Conservation (phyloP, 2,329 filamentous ascomycete species). For the Aspergillus puulaauensis region DNA sequence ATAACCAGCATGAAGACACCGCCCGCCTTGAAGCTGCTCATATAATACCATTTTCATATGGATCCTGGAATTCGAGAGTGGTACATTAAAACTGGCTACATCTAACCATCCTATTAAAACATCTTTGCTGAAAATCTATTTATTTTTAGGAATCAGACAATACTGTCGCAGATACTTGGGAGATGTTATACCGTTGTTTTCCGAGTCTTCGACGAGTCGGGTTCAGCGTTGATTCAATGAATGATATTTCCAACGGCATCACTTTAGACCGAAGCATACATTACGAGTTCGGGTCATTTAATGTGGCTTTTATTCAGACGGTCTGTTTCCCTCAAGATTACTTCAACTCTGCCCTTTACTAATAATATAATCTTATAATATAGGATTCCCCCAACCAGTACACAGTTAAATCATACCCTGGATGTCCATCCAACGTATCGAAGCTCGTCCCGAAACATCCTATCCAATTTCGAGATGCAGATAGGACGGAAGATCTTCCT, state of each 20-base stretch:
- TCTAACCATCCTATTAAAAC: too few relatives aligned
- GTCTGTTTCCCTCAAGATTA: not conserved
- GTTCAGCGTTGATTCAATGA: not conserved
- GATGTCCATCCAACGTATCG: not conserved
- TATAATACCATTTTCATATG: constrained; percentile 6
- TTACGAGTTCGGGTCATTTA: not conserved
- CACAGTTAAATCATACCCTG: not conserved
- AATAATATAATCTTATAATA: not conserved
- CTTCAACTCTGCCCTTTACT: not conserved
- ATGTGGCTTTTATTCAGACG: not conserved
- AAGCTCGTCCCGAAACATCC: not conserved
- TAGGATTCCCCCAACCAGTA: not conserved
- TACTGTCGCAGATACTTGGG: not conserved
- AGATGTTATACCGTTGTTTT: constrained; percentile 2
- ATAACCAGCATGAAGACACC: not conserved
- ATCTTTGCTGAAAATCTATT: not conserved
- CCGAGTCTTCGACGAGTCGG: not conserved
- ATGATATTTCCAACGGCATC: not conserved
- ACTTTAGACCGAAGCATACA: not conserved
- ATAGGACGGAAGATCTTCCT: too few relatives aligned
- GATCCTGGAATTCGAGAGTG: not conserved
- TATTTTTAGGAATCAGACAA: not conserved
- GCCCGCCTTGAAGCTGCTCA: not conserved
- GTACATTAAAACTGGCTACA: not conserved
- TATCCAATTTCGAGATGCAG: too few relatives aligned